Base-by-base conservation (phyloP, 108 stramenopile genomes). In the Epithemia pelagica region DNA sequence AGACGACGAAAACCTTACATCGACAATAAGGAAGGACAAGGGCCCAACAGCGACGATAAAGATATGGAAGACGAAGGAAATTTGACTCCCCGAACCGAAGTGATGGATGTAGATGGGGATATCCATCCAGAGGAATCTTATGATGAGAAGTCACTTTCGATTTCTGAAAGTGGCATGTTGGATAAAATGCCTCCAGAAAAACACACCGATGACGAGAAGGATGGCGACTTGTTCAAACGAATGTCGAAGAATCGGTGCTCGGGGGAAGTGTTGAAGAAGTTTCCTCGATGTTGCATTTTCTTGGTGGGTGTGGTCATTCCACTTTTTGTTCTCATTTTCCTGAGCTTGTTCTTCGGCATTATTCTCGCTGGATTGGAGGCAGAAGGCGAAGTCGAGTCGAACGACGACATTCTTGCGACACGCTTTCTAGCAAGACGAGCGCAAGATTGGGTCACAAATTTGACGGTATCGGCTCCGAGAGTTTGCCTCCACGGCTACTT, bases 241-340 rank as follows among this genome's bases (percentile, higher is more conserved):
- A 46, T 46, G 37, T 46, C 37, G 37, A 46, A 46, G 10, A 46
- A 46, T 46, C 37, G 37, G 15, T 46, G 37, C 10, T 10, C 37
- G 37, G 37, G 10, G 37, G 37, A 10, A 15, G 15, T 46, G 15
- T 46, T 46, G 37, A 46, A 46, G 15, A 46, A 5, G 5, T 46
- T 46, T 46, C 65, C 65, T 56, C 65, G 65, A 26, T 28, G 19
- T 2, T 66, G 24, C 19, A n/a, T 51, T 30, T 21, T 66, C 2
- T 27, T 66, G 2, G 5, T 56, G 7, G 65, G 65, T 10, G 65
- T 66, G 24, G 27, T 66, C 1, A n/a, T 66, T 54, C 65, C 65
- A 5, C 53, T 66, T 18, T 66, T 30, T 24, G n/a, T 21, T 28
- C 24, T 66, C 20, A 56, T 66, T 25, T 25, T 56, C 33, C 21